Base-by-base conservation (phyloP, 129 eudicot genomes). In the Flaveria trinervia region DNA sequence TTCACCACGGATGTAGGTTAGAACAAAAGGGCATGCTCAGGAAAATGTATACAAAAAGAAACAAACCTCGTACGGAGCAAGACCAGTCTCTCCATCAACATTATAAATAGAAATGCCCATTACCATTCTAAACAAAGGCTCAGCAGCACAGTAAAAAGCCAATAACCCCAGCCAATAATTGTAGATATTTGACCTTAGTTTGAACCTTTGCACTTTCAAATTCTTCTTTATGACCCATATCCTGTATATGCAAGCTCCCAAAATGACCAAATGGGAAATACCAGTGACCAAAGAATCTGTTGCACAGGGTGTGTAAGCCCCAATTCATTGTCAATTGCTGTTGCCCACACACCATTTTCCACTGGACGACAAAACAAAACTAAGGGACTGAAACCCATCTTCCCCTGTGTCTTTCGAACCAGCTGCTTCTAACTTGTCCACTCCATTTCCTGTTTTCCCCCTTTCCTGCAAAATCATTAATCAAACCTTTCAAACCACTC, bases 221-320 rank as follows among this genome's bases (percentile, higher is more conserved):
- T 91, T 83, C 78, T 82, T 89, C 78, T 68, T 85, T 14, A 79
- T 80, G 26, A 72, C 70, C 98, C 98, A 91, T 60, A 91, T 64
- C 15, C 97, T 87, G 61, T 89, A 89, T 30, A 80, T 45, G 81
- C 96, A 87, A 30, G 84, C 57, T n/a, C 86, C 96, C 70, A 93
- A 16, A 23, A 93, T 86, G 64, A 87, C 93, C 86, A 93, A 60
- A 83, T 91, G 86, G 20, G 98, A 85, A 52, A 89, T 70, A 22
- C 85, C 82, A 48, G 85, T 81, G 75, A 93, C 97, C 71, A 93
- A 23, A 41, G 93, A 65, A 73, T 89, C 98, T 1, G 86, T 86
- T 48, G 87, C 97, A 83, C 98, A 93, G 9, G 98, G 97, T 17
- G 98, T 89, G 75, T 88, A 93, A 76, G 89, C 87, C 80, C 97